Evolutionary conservation across 2,329 filamentous ascomycete species (phyloP), one percentile per base, ranked within the genome.

Genomic region (Penicillium sp.): DNA sequence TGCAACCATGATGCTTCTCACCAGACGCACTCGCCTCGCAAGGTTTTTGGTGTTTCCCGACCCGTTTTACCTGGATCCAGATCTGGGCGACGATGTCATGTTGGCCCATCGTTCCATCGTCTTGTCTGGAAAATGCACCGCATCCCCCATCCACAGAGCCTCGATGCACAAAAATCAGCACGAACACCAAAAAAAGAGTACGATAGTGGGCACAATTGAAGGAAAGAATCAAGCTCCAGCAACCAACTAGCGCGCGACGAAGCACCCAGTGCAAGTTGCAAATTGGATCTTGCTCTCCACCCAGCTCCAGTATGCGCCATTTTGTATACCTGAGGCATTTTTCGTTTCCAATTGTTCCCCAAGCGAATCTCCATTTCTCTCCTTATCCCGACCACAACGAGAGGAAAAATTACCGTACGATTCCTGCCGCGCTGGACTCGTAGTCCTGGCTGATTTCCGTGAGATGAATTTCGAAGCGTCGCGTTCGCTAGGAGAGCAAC

Each of bases 321-420:
- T 55, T 53, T 44, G 38, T 39, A 48, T 34, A 41, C 50, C 51
- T 53, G 51, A 54, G 51, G 50, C 50, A 51, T 53, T 54, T 54
- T 55, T 45, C 36, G 25, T 43, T 45, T 42, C 50, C 50, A 52
- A 43, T 53, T 41, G 44, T 50, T 46, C 25, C 27, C 14, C 39
- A 46, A 39, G 32, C 38, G 35, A 43, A 20, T 27, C 11, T 6
- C 25, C 14, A 27, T 9, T n/a, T 6, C 14, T 27, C 4, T 27
- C 10, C 14, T 27, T n/a, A n/a, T n/a, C 6, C 6, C 14, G 5
- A 13, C 14, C 10, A 27, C 21, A 23, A 11, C 21, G 21, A 23
- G 21, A 7, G 21, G 21, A 23, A 23, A 11, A 11, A 7, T 23
- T 23, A 23, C 11, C 11, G 7, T 23, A 23, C 11, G 7, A 23